Conservation (phyloP, 2,329 filamentous ascomycete species). For the Cercospora sojina region DNA sequence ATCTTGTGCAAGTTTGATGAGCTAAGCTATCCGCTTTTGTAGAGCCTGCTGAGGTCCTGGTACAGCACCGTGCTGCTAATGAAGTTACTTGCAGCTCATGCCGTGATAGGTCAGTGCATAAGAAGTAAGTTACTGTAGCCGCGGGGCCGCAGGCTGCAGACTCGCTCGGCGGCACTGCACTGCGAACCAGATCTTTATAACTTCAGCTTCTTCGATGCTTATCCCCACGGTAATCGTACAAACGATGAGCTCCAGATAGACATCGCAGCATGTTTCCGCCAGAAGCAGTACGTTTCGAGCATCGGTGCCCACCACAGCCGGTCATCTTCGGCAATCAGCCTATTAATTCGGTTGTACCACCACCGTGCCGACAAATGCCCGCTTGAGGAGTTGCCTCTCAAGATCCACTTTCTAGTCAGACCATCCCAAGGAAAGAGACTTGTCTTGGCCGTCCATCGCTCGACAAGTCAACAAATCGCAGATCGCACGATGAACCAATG, state of each 20-base stretch:
- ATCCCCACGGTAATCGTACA: neutral
- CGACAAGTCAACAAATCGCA: neutral
- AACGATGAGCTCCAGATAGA: neutral
- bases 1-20: neutral
- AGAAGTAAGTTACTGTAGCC: neutral
- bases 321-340: neutral
- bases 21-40: neutral
- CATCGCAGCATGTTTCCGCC: neutral
- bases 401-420: neutral
- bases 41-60: neutral
- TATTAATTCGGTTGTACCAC: neutral
- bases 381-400: neutral
- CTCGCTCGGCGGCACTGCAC: neutral
- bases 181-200: neutral
- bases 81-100: neutral
- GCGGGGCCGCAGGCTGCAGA: neutral
- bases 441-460: neutral
- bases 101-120: neutral
- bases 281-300: neutral
- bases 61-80: neutral
- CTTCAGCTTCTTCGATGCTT: neutral
- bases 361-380: neutral
- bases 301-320: neutral
- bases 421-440: neutral
- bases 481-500: slow-evolving; percentile 16